phyloP scores from a whole-genome alignment of 768 basidiomycete genomes.

The Leucosporidium scottii region DNA sequence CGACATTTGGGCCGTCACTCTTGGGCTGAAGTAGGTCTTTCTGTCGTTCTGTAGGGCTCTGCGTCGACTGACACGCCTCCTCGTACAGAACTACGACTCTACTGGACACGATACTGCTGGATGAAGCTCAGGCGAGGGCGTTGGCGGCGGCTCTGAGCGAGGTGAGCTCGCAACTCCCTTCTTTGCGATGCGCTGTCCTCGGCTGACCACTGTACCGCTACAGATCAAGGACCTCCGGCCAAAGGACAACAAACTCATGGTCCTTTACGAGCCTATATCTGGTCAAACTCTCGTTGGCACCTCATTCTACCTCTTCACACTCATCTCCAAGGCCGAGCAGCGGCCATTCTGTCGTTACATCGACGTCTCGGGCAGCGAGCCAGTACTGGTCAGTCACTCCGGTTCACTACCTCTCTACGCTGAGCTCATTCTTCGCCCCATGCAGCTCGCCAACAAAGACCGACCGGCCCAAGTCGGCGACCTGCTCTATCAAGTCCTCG shows the following conservation, averaged over 20 bases:
- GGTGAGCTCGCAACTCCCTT: neutral
- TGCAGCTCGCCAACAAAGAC: neutral
- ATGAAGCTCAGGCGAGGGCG: neutral
- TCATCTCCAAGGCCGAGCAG: neutral
- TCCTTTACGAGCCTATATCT: neutral
- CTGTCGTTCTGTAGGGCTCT: too few relatives aligned
- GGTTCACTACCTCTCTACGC: neutral
- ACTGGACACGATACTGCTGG: constrained; percentile 4
- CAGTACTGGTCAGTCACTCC: neutral
- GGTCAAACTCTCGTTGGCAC: constrained; percentile 14
- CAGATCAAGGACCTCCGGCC: neutral
- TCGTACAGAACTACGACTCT: neutral
- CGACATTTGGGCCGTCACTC: neutral
- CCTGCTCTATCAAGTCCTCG: neutral
- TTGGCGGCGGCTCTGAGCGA: neutral
- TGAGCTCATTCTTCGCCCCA: rapidly evolving
- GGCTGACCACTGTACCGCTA: too few relatives aligned
- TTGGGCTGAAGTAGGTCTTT: neutral
- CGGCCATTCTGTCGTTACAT: neutral
- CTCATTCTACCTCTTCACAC: neutral
- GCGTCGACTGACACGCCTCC: too few relatives aligned
- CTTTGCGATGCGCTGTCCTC: neutral
- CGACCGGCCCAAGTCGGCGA: neutral
- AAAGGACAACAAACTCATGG: neutral
- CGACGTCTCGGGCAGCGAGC: constrained; percentile 1